A percentile compares a stretch with the other conserved stretches of the same genome.
Conservation (phyloP, 257 asterid genomes). For the Lycium barbarum region DNA sequence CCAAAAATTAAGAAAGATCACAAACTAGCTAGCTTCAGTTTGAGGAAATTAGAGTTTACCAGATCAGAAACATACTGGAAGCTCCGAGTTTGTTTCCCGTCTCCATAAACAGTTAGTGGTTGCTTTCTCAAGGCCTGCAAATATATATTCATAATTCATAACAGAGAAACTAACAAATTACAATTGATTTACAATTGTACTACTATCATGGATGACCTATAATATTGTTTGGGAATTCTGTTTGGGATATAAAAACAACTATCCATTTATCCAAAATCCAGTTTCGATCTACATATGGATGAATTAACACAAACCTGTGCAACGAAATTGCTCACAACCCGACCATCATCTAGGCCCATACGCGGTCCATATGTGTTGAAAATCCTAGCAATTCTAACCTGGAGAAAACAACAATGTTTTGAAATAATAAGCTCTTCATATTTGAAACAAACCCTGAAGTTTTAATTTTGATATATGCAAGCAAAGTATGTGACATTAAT, state of each 20-base stretch:
- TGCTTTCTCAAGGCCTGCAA: constrained; percentile 83
- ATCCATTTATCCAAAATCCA: not conserved
- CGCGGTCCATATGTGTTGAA: constrained; percentile 96
- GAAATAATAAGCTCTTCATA: not conserved
- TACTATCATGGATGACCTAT: not conserved
- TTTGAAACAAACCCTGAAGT: not conserved
- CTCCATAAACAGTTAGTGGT: constrained; percentile 89
- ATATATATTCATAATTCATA: not conserved
- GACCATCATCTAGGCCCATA: constrained; percentile 93
- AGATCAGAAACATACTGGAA: constrained; percentile 90
- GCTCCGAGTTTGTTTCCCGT: constrained; percentile 94
- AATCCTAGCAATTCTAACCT: constrained; percentile 92
- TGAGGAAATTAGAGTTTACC: constrained; percentile 48
- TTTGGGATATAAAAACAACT: not conserved
- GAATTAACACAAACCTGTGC: constrained; percentile 62
- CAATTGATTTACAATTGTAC: not conserved
- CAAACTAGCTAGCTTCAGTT: not conserved
- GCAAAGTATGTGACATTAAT: not conserved
- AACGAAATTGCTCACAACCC: constrained; percentile 94
- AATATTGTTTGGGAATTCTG: not conserved
- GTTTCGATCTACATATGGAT: not conserved
- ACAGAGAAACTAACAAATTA: not conserved
- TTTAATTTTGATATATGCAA: not conserved
- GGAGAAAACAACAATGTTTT: not conserved
- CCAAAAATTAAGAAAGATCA: not conserved